Evolutionary conservation across 768 basidiomycete species (phyloP), one percentile per base, ranked within the genome.

Genomic region (Tulasnella sp.): DNA sequence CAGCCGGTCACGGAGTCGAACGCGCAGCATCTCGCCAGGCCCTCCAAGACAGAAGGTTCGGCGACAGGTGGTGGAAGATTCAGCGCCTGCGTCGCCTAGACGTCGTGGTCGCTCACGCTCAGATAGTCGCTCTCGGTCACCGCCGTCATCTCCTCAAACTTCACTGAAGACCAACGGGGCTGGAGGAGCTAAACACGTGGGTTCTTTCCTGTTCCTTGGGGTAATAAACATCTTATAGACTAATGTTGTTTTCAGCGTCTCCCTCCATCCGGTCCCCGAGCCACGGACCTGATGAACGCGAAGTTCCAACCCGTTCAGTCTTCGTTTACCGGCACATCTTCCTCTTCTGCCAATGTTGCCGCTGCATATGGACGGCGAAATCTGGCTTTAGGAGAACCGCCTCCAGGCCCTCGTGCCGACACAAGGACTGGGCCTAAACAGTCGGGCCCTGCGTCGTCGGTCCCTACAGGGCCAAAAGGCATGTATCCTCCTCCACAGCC

Each of bases 261-360:
- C 34, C 78, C 78, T 31, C 78, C 78, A 27, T 79, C 78, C 3
- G 78, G 78, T 73, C 78, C 78, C 16, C 40, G 78, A 79, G 78
- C 71, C 31, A 44, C 71, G 19, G 78, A 79, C 52, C 39, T 79
- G 3, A 74, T 48, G 44, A 46, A 77, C 58, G 76, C 58, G 27
- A 77, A 77, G 34, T 56, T 77, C 8, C 76, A 71, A 42, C 44
- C 71, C 31, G 78, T 79, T 6, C 42, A 71, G 14, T 79, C 78
- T 2, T 48, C 78, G 4, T 74, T 79, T 42, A 79, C 36, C 36
- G 62, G 62, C 14, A 19, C 36, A 14, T 79, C 71, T 34, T 77
- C 76, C 31, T 77, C 76, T n/a, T 58, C 48, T 34, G 52, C 76
- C 4, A 77, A 52, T 36, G 76, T 77, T 38, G 76, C 76, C 7